Evolutionary conservation across 83 land plant genomes (phyloP), one percentile per base, ranked within the genome.

Genomic region (Larix sibirica): DNA sequence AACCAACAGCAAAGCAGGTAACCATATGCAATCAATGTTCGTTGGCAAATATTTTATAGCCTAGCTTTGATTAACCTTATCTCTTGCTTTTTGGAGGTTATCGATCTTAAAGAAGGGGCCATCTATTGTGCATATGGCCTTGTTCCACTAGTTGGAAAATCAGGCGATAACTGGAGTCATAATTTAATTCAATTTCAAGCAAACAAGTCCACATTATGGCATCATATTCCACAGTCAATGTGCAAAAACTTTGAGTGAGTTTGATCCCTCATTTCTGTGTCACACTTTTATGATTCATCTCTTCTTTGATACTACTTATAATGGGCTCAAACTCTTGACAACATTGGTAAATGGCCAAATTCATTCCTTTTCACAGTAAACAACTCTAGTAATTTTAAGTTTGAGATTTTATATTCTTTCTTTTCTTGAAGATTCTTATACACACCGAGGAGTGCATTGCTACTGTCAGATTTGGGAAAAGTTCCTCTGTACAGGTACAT

Each of bases 41-140:
- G 4, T 18, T 69, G 17, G 23, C 26, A 28, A 63, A 21, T 63
- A 64, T 18, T 62, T 62, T 69, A 26, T 3, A 82, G 4, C 40
- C 23, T 69, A 21, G 69, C 83, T 42, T 13, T 33, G 28, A 69
- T 82, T 59, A 17, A 63, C 40, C 16, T 80, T 42, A 5, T 62
- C 3, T 60, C 10, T 63, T 79, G 16, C 24, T 79, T 44, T 47
- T 44, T 80, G 74, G 87, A 94, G 92, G 84, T 78, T 77, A 6
- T 71, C 59, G 86, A 89, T 73, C 90, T 95, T 50, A 83, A 79
- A 67, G 97, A 95, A 83, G 97, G 97, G 38, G 80, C 87, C 76
- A 83, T 89, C 73, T 95, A 95, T 79, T 81, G 82, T 62, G 88
- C 92, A 18, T 38, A 84, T 17, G 92, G 91, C 20, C 90, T 95